Evolutionary conservation across 352 stramenopile species (phyloP), one percentile per base, ranked within the genome.

Genomic region (Globisporangium paddicum): DNA sequence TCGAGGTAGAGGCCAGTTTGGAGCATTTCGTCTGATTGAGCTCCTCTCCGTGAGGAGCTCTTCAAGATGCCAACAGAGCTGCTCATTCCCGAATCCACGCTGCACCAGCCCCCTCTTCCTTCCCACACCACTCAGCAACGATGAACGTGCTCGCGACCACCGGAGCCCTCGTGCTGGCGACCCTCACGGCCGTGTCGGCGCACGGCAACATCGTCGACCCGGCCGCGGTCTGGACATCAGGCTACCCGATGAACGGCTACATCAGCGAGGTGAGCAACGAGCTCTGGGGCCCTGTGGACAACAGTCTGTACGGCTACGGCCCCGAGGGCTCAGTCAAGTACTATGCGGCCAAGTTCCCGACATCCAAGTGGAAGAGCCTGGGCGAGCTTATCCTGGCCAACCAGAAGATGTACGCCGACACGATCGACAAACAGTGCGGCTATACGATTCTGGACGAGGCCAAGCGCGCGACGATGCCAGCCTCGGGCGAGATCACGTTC

Each of bases 161-260:
- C 21, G 21, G 58, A 11, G 28, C 30, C 3, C 40, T 64, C 28
- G 4, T 59, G 13, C 28, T 64, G 30, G 49, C 49, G 49, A 52
- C 48, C 8, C 28, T 71, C 13, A 59, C 58, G 9, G 32, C 32
- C 16, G 67, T 63, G 5, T 40, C 66, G 5, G 59, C 55, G 21
- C 67, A 74, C 46, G 67, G 63, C 34, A 54, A 86, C 65, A 76
- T 86, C 45, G 62, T 77, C 19, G 64, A 85, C 16, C 76, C 79
- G 3, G 72, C 63, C 8, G 67, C 67, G 3, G 55, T 66, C 18
- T 74, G 63, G 67, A 66, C 41, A 41, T 34, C 64, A 23, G 67
- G 67, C 5, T 74, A 74, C 44, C 34, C 67, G 10, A 50, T 40
- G 23, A 74, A 74, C 52, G 67, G 67, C 13, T 74, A 62, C 47